phyloP scores from a whole-genome alignment of 108 stramenopile genomes.

The Chaetoceros tenuissimus region DNA sequence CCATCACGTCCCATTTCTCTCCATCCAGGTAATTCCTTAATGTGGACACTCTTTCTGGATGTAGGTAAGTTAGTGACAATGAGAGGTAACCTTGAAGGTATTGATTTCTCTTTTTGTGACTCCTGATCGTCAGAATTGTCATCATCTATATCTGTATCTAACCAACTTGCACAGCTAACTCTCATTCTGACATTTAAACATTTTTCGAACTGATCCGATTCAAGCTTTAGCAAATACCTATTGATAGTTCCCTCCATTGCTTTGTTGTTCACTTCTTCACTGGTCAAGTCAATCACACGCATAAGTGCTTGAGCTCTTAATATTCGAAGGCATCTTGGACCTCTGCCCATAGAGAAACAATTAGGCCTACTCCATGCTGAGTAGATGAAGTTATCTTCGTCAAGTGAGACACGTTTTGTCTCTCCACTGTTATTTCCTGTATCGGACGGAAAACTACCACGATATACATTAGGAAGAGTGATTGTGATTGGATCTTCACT shows the following conservation, averaged over 20 bases:
- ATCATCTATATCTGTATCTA: neutral
- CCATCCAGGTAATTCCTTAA: too few species aligned
- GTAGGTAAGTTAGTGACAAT: too few species aligned
- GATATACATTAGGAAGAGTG: neutral
- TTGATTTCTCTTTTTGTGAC: neutral
- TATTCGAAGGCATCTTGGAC: constrained; percentile 68
- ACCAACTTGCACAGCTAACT: constrained; percentile 23
- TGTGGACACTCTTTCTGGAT: too few species aligned
- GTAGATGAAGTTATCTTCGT: constrained; percentile 67
- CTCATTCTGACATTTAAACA: constrained; percentile 49
- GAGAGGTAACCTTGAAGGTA: neutral
- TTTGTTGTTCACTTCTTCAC: constrained; percentile 33
- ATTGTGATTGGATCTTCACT: neutral
- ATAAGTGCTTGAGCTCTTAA: constrained; percentile 56
- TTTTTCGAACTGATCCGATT: constrained; percentile 37
- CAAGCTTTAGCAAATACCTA: constrained; percentile 49
- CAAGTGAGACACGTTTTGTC: constrained; percentile 49
- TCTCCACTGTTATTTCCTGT: constrained; percentile 7
- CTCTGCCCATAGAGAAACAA: constrained; percentile 38
- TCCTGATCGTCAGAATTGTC: neutral
- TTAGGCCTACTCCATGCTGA: constrained; percentile 64
- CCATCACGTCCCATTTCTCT: too few species aligned
- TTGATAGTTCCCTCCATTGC: constrained; percentile 82
- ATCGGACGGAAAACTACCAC: neutral
- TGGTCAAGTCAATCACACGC: constrained; percentile 53